A percentile compares a stretch with the other conserved stretches of the same genome.
Evolutionary conservation across 129 eudicot species (phyloP).

Genomic region (Centrapalus pauciflorus): DNA sequence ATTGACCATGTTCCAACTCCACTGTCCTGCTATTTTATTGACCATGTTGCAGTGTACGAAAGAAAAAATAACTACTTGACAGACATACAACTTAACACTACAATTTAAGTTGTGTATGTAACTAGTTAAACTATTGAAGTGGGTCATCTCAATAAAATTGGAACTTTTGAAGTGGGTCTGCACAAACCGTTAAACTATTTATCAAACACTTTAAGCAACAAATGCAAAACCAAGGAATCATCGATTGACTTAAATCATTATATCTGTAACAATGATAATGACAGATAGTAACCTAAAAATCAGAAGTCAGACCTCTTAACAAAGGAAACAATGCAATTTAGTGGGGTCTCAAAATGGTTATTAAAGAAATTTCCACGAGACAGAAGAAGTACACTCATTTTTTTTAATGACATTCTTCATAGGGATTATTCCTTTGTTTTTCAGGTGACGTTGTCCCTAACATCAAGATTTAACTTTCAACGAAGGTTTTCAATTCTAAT

Average conservation of each 20-base stretch:
- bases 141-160: neutral
- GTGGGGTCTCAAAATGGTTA: neutral
- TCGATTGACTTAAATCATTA: neutral
- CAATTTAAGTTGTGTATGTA: neutral
- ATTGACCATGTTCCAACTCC: neutral
- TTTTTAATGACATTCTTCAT: neutral
- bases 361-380: neutral
- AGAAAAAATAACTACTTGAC: neutral
- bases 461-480: neutral
- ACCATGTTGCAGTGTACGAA: neutral
- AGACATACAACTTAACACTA: neutral
- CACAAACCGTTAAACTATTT: neutral
- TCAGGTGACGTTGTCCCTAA: neutral
- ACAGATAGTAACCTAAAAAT: neutral
- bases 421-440: neutral
- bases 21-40: neutral
- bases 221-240: slow-evolving; percentile 7
- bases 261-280: neutral
- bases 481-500: neutral
- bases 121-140: too few relatives aligned
- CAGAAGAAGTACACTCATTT: neutral
- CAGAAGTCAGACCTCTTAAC: neutral
- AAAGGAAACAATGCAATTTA: neutral
- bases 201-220: neutral
- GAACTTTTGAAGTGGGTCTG: neutral